phyloP scores from a whole-genome alignment of 2,329 filamentous ascomycete genomes.

The Hansfordia pulvinata region DNA sequence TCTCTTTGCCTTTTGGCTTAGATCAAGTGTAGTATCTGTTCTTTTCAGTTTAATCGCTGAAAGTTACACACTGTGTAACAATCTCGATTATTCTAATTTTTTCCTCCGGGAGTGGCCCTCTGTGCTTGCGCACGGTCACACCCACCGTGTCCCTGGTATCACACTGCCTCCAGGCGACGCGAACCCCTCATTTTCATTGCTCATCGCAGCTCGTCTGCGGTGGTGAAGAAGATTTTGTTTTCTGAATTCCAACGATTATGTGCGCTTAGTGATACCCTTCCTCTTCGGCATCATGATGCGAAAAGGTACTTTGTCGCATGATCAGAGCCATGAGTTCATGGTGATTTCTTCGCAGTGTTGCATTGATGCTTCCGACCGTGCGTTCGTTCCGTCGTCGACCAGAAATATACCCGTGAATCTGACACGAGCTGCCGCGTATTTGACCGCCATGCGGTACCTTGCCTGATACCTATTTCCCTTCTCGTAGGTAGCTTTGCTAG shows the following conservation, averaged over 20 bases:
- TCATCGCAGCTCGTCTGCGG: slow-evolving; percentile 32
- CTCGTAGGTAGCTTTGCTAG: no score
- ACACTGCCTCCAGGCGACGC: slow-evolving; percentile 64
- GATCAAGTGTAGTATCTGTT: slow-evolving; percentile 96
- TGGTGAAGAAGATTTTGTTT: slow-evolving; percentile 38
- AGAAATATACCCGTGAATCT: no score
- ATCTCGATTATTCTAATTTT: slow-evolving; percentile 79
- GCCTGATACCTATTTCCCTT: no score
- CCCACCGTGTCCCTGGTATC: slow-evolving; percentile 63
- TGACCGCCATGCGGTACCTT: no score
- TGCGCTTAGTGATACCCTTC: no score
- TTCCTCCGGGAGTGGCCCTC: slow-evolving; percentile 40
- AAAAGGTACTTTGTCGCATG: no score
- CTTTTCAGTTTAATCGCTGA: slow-evolving; percentile 96
- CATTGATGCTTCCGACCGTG: no score
- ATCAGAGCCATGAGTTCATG: no score
- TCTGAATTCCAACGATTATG: not conserved
- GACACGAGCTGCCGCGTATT: no score
- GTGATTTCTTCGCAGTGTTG: no score
- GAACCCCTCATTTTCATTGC: slow-evolving; percentile 51
- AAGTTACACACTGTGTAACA: slow-evolving; percentile 60
- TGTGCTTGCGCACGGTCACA: slow-evolving; percentile 57
- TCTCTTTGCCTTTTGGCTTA: slow-evolving; percentile 44
- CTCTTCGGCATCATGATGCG: no score
- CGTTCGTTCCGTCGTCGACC: no score